Percentiles rank a stretch among this genome's conserved stretches.
Evolutionary conservation across 2,329 filamentous ascomycete genomes (phyloP).

Genomic region (Colletotrichum navitas): DNA sequence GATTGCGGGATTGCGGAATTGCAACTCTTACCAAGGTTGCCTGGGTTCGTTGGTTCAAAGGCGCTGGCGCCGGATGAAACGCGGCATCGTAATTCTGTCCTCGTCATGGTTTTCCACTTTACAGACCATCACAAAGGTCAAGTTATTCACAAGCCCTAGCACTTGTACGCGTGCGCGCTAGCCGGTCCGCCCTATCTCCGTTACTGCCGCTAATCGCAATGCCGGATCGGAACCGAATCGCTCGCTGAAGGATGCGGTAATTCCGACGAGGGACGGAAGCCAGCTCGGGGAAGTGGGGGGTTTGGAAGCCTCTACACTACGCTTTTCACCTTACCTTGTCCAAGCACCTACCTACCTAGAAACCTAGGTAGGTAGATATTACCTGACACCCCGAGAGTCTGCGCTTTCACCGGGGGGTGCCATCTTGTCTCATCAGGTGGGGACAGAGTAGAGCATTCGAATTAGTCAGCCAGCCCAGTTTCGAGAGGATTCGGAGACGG

Average conservation of each 20-base stretch:
- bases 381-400: not conserved
- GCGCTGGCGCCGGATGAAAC: not conserved
- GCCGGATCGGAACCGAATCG: conserved; percentile 19
- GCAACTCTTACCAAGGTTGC: no score
- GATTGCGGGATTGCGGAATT: conserved; percentile 1
- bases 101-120: not conserved
- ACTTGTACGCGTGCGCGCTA: not conserved
- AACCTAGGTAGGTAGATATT: not conserved
- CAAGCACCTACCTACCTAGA: no score
- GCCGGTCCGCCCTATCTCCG: conserved; percentile 13
- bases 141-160: not conserved
- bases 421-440: conserved; percentile 26
- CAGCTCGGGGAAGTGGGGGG: conserved; percentile 15
- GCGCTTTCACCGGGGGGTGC: conserved; percentile 4
- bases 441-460: conserved; percentile 4
- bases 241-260: not conserved
- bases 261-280: conserved; percentile 4
- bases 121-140: not conserved
- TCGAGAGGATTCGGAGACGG: conserved; percentile 14
- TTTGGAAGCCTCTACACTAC: not conserved
- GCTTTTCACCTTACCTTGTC: not conserved
- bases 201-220: not conserved
- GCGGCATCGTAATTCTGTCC: not conserved
- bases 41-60: no score
- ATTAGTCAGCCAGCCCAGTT: not conserved